Evolutionary conservation across 2,329 filamentous ascomycete species (phyloP).

Genomic region (Penicillium brasilianum): DNA sequence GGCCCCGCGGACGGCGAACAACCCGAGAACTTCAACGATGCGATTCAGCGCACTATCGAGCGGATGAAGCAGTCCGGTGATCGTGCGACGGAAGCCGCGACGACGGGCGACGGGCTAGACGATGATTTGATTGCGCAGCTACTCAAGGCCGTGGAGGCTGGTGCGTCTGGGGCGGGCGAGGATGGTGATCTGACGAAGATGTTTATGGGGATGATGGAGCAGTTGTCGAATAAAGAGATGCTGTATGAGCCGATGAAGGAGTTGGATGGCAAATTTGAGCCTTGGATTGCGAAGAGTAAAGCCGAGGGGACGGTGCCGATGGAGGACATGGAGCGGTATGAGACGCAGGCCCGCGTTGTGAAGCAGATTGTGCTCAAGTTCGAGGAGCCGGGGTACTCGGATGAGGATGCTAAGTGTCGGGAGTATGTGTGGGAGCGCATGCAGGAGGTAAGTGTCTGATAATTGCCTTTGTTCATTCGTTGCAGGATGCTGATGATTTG

Average conservation of each 20-base stretch:
- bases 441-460: constrained; percentile 75
- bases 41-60: constrained; percentile 91
- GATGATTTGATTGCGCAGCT: constrained; percentile 91
- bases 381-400: constrained; percentile 78
- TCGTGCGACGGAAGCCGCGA: constrained; percentile 77
- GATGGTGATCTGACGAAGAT: constrained; percentile 94
- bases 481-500: constrained; percentile 19
- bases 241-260: constrained; percentile 99
- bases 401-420: constrained; percentile 78
- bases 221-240: constrained; percentile 97
- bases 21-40: constrained; percentile 80
- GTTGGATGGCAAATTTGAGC: constrained; percentile 87
- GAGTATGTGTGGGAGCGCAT: constrained; percentile 96
- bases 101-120: constrained; percentile 62
- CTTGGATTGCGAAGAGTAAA: constrained; percentile 81
- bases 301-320: constrained; percentile 60
- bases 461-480: neutral
- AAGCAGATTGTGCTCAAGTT: constrained; percentile 88
- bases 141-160: constrained; percentile 81
- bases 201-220: constrained; percentile 98
- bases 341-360: constrained; percentile 79
- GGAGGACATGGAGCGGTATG: constrained; percentile 79
- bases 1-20: constrained; percentile 20
- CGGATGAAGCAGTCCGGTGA: constrained; percentile 90
- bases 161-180: constrained; percentile 59